Base-by-base conservation (phyloP, 2,329 filamentous ascomycete species). In the Cytospora paraplurivora region DNA sequence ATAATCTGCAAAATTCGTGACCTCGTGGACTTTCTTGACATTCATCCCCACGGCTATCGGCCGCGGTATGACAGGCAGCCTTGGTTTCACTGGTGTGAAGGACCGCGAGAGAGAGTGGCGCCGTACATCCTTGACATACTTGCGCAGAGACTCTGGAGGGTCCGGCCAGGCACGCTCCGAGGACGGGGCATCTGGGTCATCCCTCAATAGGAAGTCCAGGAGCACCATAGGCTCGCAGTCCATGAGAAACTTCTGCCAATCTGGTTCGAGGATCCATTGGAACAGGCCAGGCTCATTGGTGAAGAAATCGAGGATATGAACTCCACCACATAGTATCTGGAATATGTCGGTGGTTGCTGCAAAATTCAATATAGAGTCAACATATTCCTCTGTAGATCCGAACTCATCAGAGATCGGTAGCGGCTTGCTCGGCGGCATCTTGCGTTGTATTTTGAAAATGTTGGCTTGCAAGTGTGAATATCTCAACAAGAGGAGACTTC, bases 221-320 rank as follows among this genome's bases (percentile, higher is more conserved):
- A 97, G 82, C 60, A 86, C 84, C 82, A 92, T 89, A 8, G 93
- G 85, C 57, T 90, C 85, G 71, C 86, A 85, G 19, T 82, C 76
- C 41, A 89, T 78, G 68, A 98, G 88, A 78, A 93, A 98, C 0
- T 80, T 73, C 67, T 91, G 86, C 95, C 95, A 99, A 75, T 93
- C 88, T 65, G 83, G 74, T 0, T 93, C 91, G 1, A 99, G 76
- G 1, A 94, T 84, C 1, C 84, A 82, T 59, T 89, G 85, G 74
- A 97, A 99, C 0, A 97, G 82, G 67, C 92, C 90, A 6, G 92
- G 91, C 55, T 92, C 86, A 50, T 87, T 86, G 2, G 93, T 97
- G 78, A 97, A 92, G 77, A 99, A 98, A 75, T 99, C 95, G 62
- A 98, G 83, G 67, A 99, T 93, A 73, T 99, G 95, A 0, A 98